Evolutionary conservation across 192 early-diverging fungal species (phyloP), one percentile per base, ranked within the genome.

Genomic region (Coemansia sp.): DNA sequence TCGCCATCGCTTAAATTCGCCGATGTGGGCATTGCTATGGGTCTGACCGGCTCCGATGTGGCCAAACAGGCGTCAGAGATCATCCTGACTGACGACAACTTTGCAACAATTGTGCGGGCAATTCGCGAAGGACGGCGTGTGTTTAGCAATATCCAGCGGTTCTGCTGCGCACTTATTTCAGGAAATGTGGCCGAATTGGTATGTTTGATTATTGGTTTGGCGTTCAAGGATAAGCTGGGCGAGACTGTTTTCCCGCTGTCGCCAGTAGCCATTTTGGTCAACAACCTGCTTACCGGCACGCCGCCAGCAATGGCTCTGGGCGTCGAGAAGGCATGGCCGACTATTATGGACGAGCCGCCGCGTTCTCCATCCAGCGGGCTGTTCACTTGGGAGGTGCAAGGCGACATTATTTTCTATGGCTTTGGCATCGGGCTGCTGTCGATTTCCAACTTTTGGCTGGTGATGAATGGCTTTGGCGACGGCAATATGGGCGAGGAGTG

Each of bases 11-110:
- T 92, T 50, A 90, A 90, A 62, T 86, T 89, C 62, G 83, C 90
- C 56, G 88, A 92, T 63, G 83, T 92, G 67, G 90, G 90, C 58
- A 89, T 92, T 82, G 88, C 90, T 22, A 86, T 90, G 67, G 87
- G 82, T 41, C 43, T 67, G 45, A 83, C 86, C 8, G 90, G 89
- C 1, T 88, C 89, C 0, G 90, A 92, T 62, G 89, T 92, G 19
- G 90, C 89, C 47, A 83, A 84, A 65, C 82, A 84, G 58, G 95
- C 95, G 2, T 86, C 88, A 43, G 93, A 96, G 82, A 95, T 98
- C 75, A 91, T 96, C 4, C 74, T 92, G 37, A 87, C 89, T 1
- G 88, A 90, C 63, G 90, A 92, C 72, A 91, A 89, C 76, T 90
- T 92, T 84, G 87, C 87, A 39, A 90, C 89, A 9, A 93, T 94